Conservation (phyloP, 805 yeast species). For the Saturnispora galanensis region DNA sequence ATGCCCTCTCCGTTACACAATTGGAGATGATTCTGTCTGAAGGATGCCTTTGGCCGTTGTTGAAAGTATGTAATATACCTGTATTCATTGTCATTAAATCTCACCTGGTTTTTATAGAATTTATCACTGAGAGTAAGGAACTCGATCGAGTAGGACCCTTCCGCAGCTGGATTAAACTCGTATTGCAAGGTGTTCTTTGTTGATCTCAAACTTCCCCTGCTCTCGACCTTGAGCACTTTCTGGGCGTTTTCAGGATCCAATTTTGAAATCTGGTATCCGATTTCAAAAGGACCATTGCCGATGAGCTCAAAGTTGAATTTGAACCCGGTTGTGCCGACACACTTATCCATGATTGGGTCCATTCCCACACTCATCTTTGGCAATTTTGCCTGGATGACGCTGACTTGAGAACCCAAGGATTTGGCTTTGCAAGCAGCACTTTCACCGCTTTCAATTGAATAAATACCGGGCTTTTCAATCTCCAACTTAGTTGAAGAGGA, state of each 20-base stretch:
- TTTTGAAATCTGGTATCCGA: constrained; percentile 53
- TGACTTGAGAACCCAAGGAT: constrained; percentile 46
- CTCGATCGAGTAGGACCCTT: constrained; percentile 72
- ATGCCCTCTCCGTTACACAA: constrained; percentile 27
- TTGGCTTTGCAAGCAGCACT: constrained; percentile 63
- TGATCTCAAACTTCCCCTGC: constrained; percentile 26
- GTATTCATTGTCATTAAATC: constrained; percentile 30
- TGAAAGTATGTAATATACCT: constrained; percentile 63
- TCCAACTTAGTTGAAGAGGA: constrained; percentile 20
- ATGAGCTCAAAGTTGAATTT: constrained; percentile 56
- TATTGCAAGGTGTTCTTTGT: constrained; percentile 31
- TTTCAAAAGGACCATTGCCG: constrained; percentile 78
- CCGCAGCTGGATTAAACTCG: constrained; percentile 64
- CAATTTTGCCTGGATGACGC: constrained; percentile 31
- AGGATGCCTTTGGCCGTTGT: constrained; percentile 50
- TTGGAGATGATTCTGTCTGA: constrained; percentile 16
- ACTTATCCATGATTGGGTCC: constrained; percentile 64
- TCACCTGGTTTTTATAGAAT: constrained; percentile 34
- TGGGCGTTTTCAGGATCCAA: constrained; percentile 29
- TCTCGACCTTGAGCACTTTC: constrained; percentile 17
- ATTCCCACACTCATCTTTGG: constrained; percentile 39
- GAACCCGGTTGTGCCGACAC: constrained; percentile 87
- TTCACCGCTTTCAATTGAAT: constrained; percentile 41
- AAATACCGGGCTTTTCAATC: constrained; percentile 56
- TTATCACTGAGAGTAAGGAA: constrained; percentile 58